Evolutionary conservation across 192 early-diverging fungal genomes (phyloP), one percentile per base, ranked within the genome.

Genomic region (Funneliformis geosporum): DNA sequence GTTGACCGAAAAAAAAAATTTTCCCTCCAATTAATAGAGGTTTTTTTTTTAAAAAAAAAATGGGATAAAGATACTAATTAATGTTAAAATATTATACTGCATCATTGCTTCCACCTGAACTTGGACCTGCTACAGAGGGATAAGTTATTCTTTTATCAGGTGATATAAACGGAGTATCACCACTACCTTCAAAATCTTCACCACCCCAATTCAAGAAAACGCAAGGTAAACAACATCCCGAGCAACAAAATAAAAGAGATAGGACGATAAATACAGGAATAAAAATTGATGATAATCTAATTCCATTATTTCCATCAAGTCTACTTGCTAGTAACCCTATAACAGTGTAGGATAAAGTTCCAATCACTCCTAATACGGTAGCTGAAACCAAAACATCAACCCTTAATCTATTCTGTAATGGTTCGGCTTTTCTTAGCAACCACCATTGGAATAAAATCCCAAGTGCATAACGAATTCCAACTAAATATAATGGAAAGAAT

Each of bases 211-310:
- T 76, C 62, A 86, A 73, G 25, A 90, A 73, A 62, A 86, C 76
- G 82, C 89, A 90, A 60, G 89, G 88, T 43, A 89, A 62, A 79
- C 90, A 91, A 40, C 89, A 90, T 39, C 90, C 89, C 2, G 82
- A 81, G 65, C 90, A 91, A 73, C 90, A 91, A 16, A 89, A 59
- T 5, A 90, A 44, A 47, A 90, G 73, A 5, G 89, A 86, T 40
- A 90, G 80, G 11, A 87, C 89, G 78, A 92, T 83, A 80, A 94
- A 94, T 18, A 92, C 82, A 9, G 93, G 93, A 27, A 93, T 85
- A 66, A 94, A 80, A 0, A 93, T 89, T 73, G 86, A 73, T 0
- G 89, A 87, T 83, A 93, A 80, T 55, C 83, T 84, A 23, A 91
- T 81, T 18, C 83, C 86, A 4, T 25, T 50, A 77, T 86, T 79